phyloP scores from a whole-genome alignment of 208 protist genomes.

The Acanthamoeba royreba region DNA sequence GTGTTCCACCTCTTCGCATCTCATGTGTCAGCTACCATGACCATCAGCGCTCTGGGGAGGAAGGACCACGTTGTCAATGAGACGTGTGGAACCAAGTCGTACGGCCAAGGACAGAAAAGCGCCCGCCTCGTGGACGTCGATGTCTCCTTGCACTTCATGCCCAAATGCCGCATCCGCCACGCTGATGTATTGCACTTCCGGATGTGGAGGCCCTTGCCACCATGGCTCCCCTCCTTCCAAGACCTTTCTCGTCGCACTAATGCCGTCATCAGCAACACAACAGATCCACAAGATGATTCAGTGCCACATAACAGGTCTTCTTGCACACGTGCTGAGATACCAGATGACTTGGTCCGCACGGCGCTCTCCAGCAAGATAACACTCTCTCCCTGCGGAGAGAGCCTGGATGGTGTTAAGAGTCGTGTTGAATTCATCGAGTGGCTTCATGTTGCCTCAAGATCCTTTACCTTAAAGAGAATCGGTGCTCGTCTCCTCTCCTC shows the following conservation, averaged over 20 bases:
- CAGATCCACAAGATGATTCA: neutral
- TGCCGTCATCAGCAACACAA: neutral
- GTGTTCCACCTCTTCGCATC: too few relatives aligned
- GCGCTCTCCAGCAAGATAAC: neutral
- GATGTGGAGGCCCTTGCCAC: neutral
- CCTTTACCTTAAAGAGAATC: neutral
- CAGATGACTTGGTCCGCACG: neutral
- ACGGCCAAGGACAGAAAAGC: neutral
- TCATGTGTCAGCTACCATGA: too few relatives aligned
- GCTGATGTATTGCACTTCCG: neutral
- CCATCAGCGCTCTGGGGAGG: too few relatives aligned
- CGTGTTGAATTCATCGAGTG: neutral
- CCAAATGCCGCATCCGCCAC: neutral
- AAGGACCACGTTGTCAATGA: conserved; percentile 35
- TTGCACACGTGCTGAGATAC: neutral
- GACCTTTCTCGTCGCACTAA: conserved; percentile 14
- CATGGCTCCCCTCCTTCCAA: neutral
- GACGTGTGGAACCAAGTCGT: neutral
- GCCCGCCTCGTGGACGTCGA: neutral
- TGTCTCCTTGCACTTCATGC: neutral
- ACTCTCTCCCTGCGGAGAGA: neutral
- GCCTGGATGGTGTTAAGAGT: neutral
- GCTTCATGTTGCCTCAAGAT: neutral
- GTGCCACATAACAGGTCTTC: neutral
- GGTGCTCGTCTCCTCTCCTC: conserved; percentile 53